These are phyloP conservation scores for Malassezia furfur DNA, from an alignment of 1,284 basidiomycete genomes.

Conservation along the genomic window DNA sequence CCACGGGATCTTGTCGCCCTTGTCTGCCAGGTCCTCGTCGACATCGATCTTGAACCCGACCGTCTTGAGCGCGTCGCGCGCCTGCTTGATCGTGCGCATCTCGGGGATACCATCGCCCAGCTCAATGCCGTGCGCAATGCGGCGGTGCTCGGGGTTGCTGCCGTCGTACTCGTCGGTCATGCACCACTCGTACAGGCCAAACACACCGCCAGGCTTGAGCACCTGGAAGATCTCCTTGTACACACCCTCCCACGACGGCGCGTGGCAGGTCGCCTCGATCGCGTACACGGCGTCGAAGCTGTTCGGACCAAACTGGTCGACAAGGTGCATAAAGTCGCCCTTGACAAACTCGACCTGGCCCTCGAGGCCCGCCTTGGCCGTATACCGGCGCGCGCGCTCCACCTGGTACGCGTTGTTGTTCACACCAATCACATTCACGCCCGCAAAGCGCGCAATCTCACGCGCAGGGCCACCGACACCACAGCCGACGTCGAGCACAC, in stretches of 20 bases:
- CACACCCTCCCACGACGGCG: constrained; percentile 87
- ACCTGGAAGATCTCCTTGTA: constrained; percentile 89
- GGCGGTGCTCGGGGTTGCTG: constrained; percentile 75
- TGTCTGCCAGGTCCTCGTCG: constrained; percentile 88
- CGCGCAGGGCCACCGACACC: constrained; percentile 94
- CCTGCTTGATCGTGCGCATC: constrained; percentile 71
- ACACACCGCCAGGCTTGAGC: constrained; percentile 93
- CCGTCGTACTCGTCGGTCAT: constrained; percentile 95
- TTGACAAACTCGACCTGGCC: constrained; percentile 60
- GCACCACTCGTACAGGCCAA: constrained; percentile 96
- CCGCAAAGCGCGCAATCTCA: constrained; percentile 84
- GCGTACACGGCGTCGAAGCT: constrained; percentile 97
- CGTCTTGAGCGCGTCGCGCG: constrained; percentile 66
- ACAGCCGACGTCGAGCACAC: constrained; percentile 93
- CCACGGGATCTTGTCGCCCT: constrained; percentile 72
- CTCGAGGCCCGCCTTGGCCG: constrained; percentile 66
- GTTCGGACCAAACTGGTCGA: constrained; percentile 82
- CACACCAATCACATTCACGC: constrained; percentile 73
- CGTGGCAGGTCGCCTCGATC: constrained; percentile 95
- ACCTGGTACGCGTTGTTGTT: constrained; percentile 98
- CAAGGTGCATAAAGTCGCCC: constrained; percentile 85
- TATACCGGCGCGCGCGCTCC: constrained; percentile 72
- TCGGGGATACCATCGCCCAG: constrained; percentile 93
- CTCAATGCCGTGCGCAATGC: constrained; percentile 66
- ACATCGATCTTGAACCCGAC: constrained; percentile 84